A percentile compares a stretch with the other conserved stretches of the same genome.
Evolutionary conservation across 2,329 filamentous ascomycete species (phyloP).

Genomic region (Calycina herbarum): DNA sequence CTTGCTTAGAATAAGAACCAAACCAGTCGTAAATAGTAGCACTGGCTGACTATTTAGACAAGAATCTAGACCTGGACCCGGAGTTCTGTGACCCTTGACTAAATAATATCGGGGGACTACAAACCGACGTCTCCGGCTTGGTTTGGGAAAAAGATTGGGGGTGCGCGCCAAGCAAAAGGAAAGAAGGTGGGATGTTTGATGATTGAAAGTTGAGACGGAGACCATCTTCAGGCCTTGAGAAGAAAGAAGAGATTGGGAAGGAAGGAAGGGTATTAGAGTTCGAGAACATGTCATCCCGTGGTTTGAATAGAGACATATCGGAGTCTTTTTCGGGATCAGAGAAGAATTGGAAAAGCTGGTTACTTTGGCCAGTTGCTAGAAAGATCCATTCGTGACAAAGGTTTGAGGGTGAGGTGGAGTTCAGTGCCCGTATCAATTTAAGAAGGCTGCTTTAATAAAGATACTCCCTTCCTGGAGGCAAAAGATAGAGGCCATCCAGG

Average conservation of each 20-base stretch:
- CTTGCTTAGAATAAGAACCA: no score
- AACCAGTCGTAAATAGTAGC: no score
- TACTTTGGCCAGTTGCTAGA: background rate
- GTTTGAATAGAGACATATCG: background rate
- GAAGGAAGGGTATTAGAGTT: background rate
- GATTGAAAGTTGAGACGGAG: background rate
- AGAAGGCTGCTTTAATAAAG: background rate
- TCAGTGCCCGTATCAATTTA: background rate
- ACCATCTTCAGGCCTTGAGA: background rate
- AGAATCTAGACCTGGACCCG: constrained; percentile 9
- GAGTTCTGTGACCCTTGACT: constrained; percentile 10
- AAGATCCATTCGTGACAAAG: background rate
- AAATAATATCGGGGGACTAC: background rate
- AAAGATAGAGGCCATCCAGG: background rate
- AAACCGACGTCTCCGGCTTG: constrained; percentile 5
- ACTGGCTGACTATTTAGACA: constrained; percentile 16
- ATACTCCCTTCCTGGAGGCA: background rate
- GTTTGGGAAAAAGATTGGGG: no score
- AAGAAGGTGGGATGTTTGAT: constrained; percentile 2
- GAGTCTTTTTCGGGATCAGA: background rate
- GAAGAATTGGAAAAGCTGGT: background rate
- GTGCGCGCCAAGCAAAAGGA: constrained; percentile 7
- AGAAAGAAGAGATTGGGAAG: background rate
- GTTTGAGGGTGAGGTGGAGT: background rate
- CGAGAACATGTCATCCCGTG: background rate